Evolutionary conservation across 768 basidiomycete genomes (phyloP), one percentile per base, ranked within the genome.

Genomic region (Amanita inopinata): DNA sequence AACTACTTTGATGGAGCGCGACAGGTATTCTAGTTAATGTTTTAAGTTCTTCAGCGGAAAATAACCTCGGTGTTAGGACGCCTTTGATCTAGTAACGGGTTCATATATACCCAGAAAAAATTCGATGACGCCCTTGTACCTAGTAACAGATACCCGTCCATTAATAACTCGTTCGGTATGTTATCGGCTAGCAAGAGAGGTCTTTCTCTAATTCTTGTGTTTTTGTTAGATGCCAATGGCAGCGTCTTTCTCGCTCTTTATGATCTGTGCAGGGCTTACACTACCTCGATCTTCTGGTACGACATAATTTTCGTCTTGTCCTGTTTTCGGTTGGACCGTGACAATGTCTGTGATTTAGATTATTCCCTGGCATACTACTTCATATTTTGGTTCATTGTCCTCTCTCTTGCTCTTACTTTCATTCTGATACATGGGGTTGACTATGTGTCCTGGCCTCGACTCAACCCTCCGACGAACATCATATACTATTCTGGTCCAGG

Each of bases 1-100:
- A 98, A 94, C 56, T 89, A 89, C 64, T 85, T 96, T 49, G 96
- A 99, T 59, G 96, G 96, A 5, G 73, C 91, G 38, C 69, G 93
- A 55, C 91, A 94, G 70, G 84, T 83, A 36, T 33, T 14, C 30
- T 14, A 19, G 9, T 47, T 25, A 33, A 39, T 32, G 27, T 9
- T 11, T 35, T 33, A n/a, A n/a, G n/a, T 33, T 25, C 14, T 40
- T 32, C 14, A 19, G n/a, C 36, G 19, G 28, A 30, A 11, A 23
- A 25, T 42, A 34, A 46, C 20, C n/a, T 19, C 17, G 35, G 30
- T 39, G 11, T 17, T 37, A 92, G 80, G 96, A 99, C 62, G 91
- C 87, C 6, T 96, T 86, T 56, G 96, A 99, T 59, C 71, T 99
- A 45, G 70, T 99, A 47, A 92, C 92, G 17, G 96, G 96, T 3